Evolutionary conservation across 1,284 basidiomycete species (phyloP).

Genomic region (Heterobasidion occidentale): DNA sequence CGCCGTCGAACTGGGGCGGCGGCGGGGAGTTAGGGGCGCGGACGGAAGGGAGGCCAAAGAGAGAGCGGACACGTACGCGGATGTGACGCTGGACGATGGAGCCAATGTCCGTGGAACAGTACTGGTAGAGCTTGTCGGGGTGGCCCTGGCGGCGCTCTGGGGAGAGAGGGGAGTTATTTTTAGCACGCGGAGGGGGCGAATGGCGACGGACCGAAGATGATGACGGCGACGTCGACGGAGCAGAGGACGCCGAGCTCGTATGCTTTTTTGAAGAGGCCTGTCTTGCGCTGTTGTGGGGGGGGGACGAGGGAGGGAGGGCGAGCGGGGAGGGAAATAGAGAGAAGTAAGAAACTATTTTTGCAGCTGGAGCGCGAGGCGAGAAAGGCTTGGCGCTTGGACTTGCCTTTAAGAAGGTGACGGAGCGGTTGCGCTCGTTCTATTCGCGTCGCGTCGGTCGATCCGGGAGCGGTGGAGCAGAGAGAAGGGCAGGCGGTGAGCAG

Average conservation of each 20-base stretch:
- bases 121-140: constrained; percentile 52
- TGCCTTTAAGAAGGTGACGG: constrained; percentile 88
- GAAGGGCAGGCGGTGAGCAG: constrained; percentile 11
- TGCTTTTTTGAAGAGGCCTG: constrained; percentile 86
- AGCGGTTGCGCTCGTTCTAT: constrained; percentile 86
- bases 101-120: constrained; percentile 43
- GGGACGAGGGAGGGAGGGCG: too few relatives aligned
- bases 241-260: constrained; percentile 81
- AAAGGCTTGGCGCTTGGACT: constrained; percentile 17
- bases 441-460: constrained; percentile 14
- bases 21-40: constrained; percentile 2
- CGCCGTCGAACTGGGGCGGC: constrained; percentile 39
- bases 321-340: constrained; percentile 24
- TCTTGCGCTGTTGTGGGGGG: constrained; percentile 57
- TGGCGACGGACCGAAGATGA: constrained; percentile 45
- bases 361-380: background rate
- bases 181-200: background rate
- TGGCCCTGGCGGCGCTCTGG: constrained; percentile 41
- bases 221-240: constrained; percentile 62
- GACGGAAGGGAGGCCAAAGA: background rate
- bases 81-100: constrained; percentile 39
- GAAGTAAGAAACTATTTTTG: constrained; percentile 28
- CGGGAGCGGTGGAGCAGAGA: constrained; percentile 4
- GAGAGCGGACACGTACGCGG: constrained; percentile 26
- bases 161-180: background rate